Evolutionary conservation across 164 flowering plant species (phyloP).

Genomic region (Akebia trifoliata): DNA sequence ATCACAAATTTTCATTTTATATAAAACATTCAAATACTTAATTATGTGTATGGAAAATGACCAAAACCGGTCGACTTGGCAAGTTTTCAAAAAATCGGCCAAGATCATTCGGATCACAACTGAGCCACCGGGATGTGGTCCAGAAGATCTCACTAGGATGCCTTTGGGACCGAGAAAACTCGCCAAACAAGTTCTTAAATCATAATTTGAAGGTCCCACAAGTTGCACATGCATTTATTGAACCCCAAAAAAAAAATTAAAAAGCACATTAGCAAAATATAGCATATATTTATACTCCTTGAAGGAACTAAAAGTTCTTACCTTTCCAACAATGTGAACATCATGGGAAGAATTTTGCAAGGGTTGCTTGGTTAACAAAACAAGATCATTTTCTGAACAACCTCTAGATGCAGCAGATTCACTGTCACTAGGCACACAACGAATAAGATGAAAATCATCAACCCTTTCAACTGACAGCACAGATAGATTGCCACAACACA

Average conservation of each 20-base stretch:
- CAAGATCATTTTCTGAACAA: conserved; percentile 78
- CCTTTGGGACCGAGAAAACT: too few relatives aligned
- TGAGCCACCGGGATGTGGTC: too few relatives aligned
- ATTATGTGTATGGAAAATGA: too few relatives aligned
- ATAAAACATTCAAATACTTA: too few relatives aligned
- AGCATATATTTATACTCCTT: too few relatives aligned
- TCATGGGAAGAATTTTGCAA: conserved; percentile 41
- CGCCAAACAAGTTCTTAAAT: too few relatives aligned
- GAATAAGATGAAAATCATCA: conserved; percentile 90
- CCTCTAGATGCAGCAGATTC: conserved; percentile 39
- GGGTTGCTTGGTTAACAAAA: conserved; percentile 75
- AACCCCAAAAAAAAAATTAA: neutral
- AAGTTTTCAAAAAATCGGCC: too few relatives aligned
- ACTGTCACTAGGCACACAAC: conserved; percentile 58
- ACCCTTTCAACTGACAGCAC: conserved; percentile 81
- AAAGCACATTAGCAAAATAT: neutral
- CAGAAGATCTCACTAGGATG: too few relatives aligned
- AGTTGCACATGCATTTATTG: neutral
- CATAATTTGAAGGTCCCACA: neutral
- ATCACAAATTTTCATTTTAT: too few relatives aligned
- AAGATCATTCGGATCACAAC: too few relatives aligned
- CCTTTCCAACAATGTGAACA: conserved; percentile 90
- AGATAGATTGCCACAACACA: conserved; percentile 63
- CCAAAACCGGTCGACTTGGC: too few relatives aligned
- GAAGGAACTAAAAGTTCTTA: conserved; percentile 18